A percentile compares a stretch with the other conserved stretches of the same genome.
These are phyloP conservation scores for Pulveroboletus sp. DNA, from an alignment of 768 basidiomycete genomes.

Conservation along the genomic window DNA sequence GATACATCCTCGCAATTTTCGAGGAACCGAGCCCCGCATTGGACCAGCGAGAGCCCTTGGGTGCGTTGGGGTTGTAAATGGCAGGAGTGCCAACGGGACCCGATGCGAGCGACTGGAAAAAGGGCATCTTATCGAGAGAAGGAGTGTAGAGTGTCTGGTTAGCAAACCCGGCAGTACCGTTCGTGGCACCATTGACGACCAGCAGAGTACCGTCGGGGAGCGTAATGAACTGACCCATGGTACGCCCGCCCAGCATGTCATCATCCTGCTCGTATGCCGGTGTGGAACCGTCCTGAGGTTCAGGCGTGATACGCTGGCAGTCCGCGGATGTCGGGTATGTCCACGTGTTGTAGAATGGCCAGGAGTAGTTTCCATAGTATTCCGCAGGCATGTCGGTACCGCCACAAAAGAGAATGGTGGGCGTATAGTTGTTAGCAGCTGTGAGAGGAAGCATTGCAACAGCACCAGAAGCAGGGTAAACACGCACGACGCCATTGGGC, in stretches of 20 bases:
- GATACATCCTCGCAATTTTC: constrained; percentile 78
- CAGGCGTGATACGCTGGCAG: constrained; percentile 83
- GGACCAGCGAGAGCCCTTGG: constrained; percentile 72
- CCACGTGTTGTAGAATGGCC: constrained; percentile 71
- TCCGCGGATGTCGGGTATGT: constrained; percentile 61
- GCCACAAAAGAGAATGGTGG: constrained; percentile 87
- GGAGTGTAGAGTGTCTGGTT: constrained; percentile 44
- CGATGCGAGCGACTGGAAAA: constrained; percentile 67
- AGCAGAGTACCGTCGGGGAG: constrained; percentile 77
- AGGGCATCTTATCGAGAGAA: constrained; percentile 54
- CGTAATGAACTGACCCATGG: constrained; percentile 90
- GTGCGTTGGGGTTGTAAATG: constrained; percentile 73
- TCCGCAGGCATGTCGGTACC: constrained; percentile 73
- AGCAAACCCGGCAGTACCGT: constrained; percentile 88
- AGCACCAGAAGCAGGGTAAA: constrained; percentile 88
- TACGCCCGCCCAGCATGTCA: constrained; percentile 64
- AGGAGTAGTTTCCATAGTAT: constrained; percentile 73
- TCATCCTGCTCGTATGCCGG: constrained; percentile 69
- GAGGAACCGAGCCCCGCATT: constrained; percentile 57
- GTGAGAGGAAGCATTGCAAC: constrained; percentile 89
- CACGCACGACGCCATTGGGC: constrained; percentile 69
- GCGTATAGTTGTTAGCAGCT: constrained; percentile 81
- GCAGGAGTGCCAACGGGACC: constrained; percentile 78
- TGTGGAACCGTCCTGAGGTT: constrained; percentile 63
- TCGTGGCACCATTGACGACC: constrained; percentile 74